Evolutionary conservation across 345 rosid species (phyloP).

Genomic region (Hevea brasiliensis): DNA sequence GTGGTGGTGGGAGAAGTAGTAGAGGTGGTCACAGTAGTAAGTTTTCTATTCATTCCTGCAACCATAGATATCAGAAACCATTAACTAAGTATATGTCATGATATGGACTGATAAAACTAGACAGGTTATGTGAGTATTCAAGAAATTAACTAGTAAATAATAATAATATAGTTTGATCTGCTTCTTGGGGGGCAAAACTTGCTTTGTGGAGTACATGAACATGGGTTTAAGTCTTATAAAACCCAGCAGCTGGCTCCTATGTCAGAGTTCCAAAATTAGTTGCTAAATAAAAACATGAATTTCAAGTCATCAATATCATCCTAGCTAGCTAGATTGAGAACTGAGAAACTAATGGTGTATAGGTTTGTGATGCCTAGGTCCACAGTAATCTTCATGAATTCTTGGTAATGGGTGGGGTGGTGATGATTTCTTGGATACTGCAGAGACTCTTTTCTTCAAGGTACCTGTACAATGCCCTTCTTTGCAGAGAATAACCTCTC

Average conservation of each 20-base stretch:
- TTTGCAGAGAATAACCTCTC: conserved; percentile 13
- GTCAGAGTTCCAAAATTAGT: background rate
- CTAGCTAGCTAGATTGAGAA: background rate
- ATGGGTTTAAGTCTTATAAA: conserved; percentile 3
- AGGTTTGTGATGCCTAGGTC: conserved; percentile 54
- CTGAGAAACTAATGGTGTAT: conserved; percentile 21
- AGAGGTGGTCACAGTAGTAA: conserved; percentile 21
- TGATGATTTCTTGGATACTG: conserved; percentile 25
- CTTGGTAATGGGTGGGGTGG: conserved; percentile 37
- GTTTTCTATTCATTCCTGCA: conserved; percentile 33
- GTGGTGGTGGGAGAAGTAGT: conserved; percentile 20
- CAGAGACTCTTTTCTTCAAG: conserved; percentile 17
- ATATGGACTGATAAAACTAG: background rate
- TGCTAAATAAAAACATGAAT: background rate
- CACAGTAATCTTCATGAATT: conserved; percentile 67
- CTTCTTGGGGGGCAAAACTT: background rate
- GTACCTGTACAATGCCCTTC: conserved; percentile 24
- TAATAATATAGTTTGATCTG: background rate
- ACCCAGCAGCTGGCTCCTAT: background rate
- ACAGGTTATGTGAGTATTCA: background rate
- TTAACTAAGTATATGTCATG: background rate
- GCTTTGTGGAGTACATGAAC: background rate
- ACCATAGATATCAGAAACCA: background rate
- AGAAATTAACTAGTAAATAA: no score
- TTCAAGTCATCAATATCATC: background rate